Conservation (phyloP, 805 yeast species). For the Nakazawaea pomicola region DNA sequence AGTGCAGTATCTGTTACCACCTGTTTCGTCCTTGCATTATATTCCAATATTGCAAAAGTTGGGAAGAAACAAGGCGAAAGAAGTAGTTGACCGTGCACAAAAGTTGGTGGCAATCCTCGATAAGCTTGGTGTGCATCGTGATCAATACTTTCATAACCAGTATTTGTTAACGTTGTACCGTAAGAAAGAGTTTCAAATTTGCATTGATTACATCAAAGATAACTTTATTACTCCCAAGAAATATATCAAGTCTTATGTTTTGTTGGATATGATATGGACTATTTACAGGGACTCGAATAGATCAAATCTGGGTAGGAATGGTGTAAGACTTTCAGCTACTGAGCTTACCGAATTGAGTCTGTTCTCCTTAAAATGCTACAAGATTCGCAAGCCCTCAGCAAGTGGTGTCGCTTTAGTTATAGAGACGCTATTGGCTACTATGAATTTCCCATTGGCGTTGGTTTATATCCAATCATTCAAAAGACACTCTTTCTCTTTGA, state of each 20-base stretch:
- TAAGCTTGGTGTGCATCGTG: constrained; percentile 3
- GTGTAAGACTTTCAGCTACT: not conserved
- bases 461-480: constrained; percentile 3
- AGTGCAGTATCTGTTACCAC: constrained; percentile 8
- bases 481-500: not conserved
- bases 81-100: constrained; percentile 3
- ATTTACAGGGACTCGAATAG: constrained; percentile 11
- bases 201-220: constrained; percentile 6
- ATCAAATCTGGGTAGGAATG: not conserved
- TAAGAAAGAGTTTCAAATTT: constrained; percentile 5
- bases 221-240: not conserved
- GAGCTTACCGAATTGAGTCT: constrained; percentile 5
- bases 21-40: constrained; percentile 7
- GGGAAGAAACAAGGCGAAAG: constrained; percentile 9
- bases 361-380: constrained; percentile 2
- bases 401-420: not conserved
- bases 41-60: constrained; percentile 10
- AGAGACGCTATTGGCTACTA: constrained; percentile 7
- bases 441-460: constrained; percentile 1
- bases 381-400: not conserved
- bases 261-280: constrained; percentile 11
- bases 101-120: constrained; percentile 1
- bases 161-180: constrained; percentile 11
- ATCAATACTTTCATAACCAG: constrained; percentile 11
- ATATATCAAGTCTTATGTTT: not conserved